Percentiles rank a stretch among this genome's conserved stretches.
Evolutionary conservation across 2,329 filamentous ascomycete species (phyloP).

Genomic region (Clonostachys solani): DNA sequence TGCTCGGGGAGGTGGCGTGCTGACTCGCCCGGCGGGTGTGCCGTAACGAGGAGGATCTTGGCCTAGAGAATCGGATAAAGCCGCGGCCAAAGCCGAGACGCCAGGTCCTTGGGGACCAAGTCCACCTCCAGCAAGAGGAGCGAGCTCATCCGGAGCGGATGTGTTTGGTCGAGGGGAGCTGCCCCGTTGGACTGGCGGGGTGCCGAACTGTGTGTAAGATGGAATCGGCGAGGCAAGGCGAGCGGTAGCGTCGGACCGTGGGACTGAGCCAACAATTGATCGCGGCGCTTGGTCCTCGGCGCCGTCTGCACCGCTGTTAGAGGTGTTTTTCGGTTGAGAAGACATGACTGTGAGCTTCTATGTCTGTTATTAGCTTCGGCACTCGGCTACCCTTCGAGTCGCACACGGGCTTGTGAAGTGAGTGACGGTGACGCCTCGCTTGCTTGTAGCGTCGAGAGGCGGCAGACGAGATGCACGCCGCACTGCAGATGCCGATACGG

Average conservation of each 20-base stretch:
- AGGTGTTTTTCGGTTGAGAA: conserved; percentile 28
- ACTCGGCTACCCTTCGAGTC: too few relatives aligned
- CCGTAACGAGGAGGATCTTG: conserved; percentile 67
- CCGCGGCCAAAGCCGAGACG: conserved; percentile 82
- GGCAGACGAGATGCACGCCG: too few relatives aligned
- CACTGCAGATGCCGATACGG: too few relatives aligned
- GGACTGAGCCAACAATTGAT: conserved; percentile 41
- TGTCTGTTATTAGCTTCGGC: too few relatives aligned
- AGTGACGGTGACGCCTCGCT: too few relatives aligned
- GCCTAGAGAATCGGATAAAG: conserved; percentile 72
- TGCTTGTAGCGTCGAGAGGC: too few relatives aligned
- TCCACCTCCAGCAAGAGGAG: conserved; percentile 62
- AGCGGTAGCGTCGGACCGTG: conserved; percentile 56
- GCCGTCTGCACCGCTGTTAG: conserved; percentile 26
- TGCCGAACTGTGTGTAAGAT: conserved; percentile 27
- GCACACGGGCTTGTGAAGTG: too few relatives aligned
- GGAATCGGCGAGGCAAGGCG: conserved; percentile 55
- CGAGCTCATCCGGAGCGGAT: conserved; percentile 33
- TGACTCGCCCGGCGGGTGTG: conserved; percentile 55
- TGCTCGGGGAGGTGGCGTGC: conserved; percentile 47
- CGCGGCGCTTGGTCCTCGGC: background rate
- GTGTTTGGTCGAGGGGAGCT: conserved; percentile 20
- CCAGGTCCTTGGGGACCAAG: conserved; percentile 71
- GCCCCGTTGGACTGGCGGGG: conserved; percentile 23
- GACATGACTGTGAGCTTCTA: conserved; percentile 17